Base-by-base conservation (phyloP, 805 yeast genomes). In the Teunomyces funiuensis region DNA sequence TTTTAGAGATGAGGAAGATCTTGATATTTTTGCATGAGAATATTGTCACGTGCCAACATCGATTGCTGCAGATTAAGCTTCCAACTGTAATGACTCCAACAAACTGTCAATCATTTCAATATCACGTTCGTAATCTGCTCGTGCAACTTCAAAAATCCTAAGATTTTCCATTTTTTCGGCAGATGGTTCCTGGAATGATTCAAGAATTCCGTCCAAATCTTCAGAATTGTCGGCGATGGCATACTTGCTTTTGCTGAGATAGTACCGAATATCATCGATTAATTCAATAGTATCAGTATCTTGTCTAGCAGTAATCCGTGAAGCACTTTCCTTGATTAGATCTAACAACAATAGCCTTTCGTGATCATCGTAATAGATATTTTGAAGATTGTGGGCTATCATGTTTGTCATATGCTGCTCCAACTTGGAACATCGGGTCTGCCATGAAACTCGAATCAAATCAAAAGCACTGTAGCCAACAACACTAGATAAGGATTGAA, bases 211-310 rank as follows among this genome's bases (percentile, higher is more conserved):
- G 29, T 54, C 59, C 37, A 60, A 56, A 29, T 59, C 63, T 19
- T 49, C 45, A n/a, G 52, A 48, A 9, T 54, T 61, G 28, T 56
- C 63, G 40, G 47, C 45, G 5, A 65, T 60, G 1, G 57, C 56
- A 41, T 67, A 60, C 49, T 64, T 65, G 51, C 72, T 68, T n/a
- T 31, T 20, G 9, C 65, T 53, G 34, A 86, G 58, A 48, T 80
- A 83, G 58, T 74, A 86, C 47, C 89, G 67, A 8, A 86, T 81
- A 62, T 85, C 95, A 60, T 85, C 95, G 19, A 86, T 69, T 50
- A 86, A 65, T 52, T 86, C 95, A 54, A 86, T 83, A 1, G 91
- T 83, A 62, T 86, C 95, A 0, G 85, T 82, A 45, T 80, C 87
- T 50, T 86, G 81, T 54, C 93, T 72, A 11, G 57, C 61, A 15